Base-by-base conservation (phyloP, 495 filamentous ascomycete species). In the Xylaria acuta region DNA sequence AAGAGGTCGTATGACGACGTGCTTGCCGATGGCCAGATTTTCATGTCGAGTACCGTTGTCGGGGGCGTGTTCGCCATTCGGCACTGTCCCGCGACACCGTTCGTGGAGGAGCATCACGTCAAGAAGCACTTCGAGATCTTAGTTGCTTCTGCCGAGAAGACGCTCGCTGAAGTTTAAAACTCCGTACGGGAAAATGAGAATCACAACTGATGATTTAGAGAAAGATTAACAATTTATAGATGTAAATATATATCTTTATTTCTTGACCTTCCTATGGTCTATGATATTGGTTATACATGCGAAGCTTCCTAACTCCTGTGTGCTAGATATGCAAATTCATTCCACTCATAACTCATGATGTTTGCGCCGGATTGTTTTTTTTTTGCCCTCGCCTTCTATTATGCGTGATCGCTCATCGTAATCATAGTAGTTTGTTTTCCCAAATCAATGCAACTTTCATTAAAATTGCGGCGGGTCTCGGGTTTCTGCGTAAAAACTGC, bases 1-100 rank as follows among this genome's bases (percentile, higher is more conserved):
- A 92, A 92, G 81, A 85, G 87, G 71, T 88, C 97, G 18, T 95
- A 92, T 75, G 93, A 97, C 79, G 76, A 82, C 30, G 87, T 97
- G 38, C 95, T 97, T 78, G 84, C 85, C 6, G 82, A 89, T 1
- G 93, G 93, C 0, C 89, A 94, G 81, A 91, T 97, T 53, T 98
- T 93, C 82, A 84, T 98, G 27, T 97, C 96, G 1, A 91, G 91
- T 69, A 92, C 89, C 1, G 86, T 94, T 20, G 84, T 97, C 32
- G 89, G 88, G n/a, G 93, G 91, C 4, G 80, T 90, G 3, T 94
- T 94, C 82, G 89, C 90, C 2, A 97, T 99, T 69, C 86, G 96
- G 0, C 88, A 98, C 34, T 90, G 97, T 12, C 92, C 91, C 67
- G 85, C 82, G 30, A 90, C 89, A 25, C 84, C 85, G 54, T 84